These are phyloP conservation scores for Novymonas esmeraldas DNA, from an alignment of 208 protist species.

Conservation along the genomic window DNA sequence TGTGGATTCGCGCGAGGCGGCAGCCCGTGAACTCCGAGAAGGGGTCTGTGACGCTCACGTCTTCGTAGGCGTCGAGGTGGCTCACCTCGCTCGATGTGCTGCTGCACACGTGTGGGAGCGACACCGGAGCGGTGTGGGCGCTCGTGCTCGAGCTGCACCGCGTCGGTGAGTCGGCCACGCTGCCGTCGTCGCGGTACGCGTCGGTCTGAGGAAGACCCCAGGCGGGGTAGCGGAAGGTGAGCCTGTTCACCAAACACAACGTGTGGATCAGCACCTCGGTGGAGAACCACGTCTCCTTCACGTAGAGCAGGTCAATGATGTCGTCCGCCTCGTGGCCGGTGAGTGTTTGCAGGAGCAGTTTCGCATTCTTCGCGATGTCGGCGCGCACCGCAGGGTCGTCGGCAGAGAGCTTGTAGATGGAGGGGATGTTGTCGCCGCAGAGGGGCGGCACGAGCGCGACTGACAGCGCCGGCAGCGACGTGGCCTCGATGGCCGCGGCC, in stretches of 20 bases:
- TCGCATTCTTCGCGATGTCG: conserved; percentile 19
- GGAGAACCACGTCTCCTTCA: conserved; percentile 37
- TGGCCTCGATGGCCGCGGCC: neutral
- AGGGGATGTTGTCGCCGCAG: neutral
- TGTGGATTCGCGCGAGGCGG: conserved; percentile 10
- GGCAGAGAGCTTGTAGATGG: conserved; percentile 15
- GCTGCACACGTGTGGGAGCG: conserved; percentile 23
- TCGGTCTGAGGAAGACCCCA: conserved; percentile 21
- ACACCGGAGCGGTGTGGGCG: neutral
- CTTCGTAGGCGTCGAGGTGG: conserved; percentile 10
- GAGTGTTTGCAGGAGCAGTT: conserved; percentile 20
- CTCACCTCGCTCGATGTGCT: conserved; percentile 31
- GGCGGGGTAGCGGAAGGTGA: conserved; percentile 31
- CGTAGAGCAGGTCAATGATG: conserved; percentile 37
- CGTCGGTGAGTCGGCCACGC: conserved; percentile 10
- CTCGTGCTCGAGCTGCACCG: neutral
- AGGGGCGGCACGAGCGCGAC: neutral
- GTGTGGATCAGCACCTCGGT: conserved; percentile 40
- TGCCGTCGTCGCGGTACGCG: conserved; percentile 10
- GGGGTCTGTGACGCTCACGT: neutral
- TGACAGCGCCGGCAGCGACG: neutral
- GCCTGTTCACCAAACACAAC: conserved; percentile 51
- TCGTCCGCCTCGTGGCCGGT: conserved; percentile 38
- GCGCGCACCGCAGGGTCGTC: conserved; percentile 18
- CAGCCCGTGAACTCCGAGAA: conserved; percentile 3